A percentile compares a stretch with the other conserved stretches of the same genome.
These are phyloP conservation scores for Penicillium sp. DNA, from an alignment of 2,329 filamentous ascomycete species.

Conservation along the genomic window DNA sequence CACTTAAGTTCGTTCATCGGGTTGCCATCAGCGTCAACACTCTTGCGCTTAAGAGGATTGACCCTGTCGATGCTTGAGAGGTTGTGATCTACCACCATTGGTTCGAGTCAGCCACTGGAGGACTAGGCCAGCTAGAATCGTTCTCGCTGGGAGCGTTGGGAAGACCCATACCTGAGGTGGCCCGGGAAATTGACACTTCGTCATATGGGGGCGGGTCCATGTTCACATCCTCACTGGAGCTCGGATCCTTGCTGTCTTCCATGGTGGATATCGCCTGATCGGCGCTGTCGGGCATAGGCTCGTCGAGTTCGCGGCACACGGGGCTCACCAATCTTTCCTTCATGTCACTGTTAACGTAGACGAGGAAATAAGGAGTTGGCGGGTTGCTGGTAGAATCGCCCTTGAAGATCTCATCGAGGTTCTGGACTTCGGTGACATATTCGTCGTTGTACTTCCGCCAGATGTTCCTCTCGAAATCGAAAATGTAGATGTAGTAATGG, in stretches of 20 bases:
- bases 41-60: conserved; percentile 42
- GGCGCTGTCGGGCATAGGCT: conserved; percentile 12
- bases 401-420: conserved; percentile 69
- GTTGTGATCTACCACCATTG: conserved; percentile 10
- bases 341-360: conserved; percentile 73
- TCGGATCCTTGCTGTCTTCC: conserved; percentile 18
- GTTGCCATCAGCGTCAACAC: conserved; percentile 18
- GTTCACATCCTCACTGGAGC: conserved; percentile 24
- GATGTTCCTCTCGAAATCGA: conserved; percentile 75
- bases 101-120: conserved; percentile 3
- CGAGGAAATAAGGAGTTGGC: conserved; percentile 80
- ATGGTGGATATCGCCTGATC: conserved; percentile 10
- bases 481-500: conserved; percentile 97
- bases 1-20: neutral
- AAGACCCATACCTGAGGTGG: conserved; percentile 12
- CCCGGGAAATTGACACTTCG: conserved; percentile 20
- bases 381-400: conserved; percentile 61
- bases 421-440: conserved; percentile 68
- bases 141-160: neutral
- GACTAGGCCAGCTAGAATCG: neutral
- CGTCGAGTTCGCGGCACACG: conserved; percentile 51
- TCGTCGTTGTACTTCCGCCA: conserved; percentile 97
- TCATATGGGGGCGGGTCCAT: conserved; percentile 33
- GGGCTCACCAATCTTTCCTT: conserved; percentile 62
- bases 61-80: conserved; percentile 8